Evolutionary conservation across 148 eudicot genomes (phyloP).

Genomic region (Spergularia marina): DNA sequence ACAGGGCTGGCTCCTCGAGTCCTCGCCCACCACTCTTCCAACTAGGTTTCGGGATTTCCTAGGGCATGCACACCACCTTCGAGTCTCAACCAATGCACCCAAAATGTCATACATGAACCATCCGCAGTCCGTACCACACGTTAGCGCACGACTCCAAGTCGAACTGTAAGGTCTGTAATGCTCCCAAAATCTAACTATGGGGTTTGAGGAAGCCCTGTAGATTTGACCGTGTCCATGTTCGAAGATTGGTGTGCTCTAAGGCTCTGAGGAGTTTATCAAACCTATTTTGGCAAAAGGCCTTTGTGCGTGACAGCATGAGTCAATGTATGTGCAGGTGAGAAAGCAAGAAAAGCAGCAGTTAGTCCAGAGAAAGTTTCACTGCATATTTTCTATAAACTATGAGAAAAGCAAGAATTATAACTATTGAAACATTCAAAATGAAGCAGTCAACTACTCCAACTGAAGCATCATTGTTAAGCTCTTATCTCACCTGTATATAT

Average conservation of each 20-base stretch:
- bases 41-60: too few relatives aligned
- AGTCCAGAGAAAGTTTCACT: neutral
- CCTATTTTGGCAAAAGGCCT: neutral
- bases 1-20: too few relatives aligned
- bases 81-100: too few relatives aligned
- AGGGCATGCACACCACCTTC: too few relatives aligned
- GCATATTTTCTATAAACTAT: neutral
- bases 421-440: slow-evolving; percentile 22
- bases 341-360: neutral
- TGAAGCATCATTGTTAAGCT: neutral
- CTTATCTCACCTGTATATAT: neutral
- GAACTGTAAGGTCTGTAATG: too few relatives aligned
- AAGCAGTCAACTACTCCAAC: slow-evolving; percentile 26
- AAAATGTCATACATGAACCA: too few relatives aligned
- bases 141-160: too few relatives aligned
- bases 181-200: too few relatives aligned
- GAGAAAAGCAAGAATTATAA: slow-evolving; percentile 4
- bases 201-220: neutral
- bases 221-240: neutral
- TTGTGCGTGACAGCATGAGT: neutral
- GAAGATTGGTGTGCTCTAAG: neutral
- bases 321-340: neutral
- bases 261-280: neutral
- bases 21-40: too few relatives aligned
- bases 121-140: too few relatives aligned